These are phyloP conservation scores for Suillus placidus DNA, from an alignment of 768 basidiomycete species.

Conservation along the genomic window DNA sequence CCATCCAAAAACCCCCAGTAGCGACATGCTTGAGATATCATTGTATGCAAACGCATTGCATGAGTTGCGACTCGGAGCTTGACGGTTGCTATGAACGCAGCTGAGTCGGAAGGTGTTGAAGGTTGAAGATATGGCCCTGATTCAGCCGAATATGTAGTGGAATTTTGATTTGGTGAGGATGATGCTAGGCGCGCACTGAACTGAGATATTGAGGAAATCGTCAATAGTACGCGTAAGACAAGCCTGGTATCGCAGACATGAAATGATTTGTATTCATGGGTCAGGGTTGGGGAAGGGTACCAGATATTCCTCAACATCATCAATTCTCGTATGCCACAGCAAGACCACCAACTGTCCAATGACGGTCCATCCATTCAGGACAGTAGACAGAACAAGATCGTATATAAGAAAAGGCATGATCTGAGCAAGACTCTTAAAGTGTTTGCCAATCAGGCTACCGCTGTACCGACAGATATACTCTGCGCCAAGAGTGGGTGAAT, in stretches of 20 bases:
- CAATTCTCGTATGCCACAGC: slow-evolving; percentile 47
- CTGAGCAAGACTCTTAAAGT: no score
- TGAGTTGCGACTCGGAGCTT: slow-evolving; percentile 32
- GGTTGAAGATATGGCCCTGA: slow-evolving; percentile 32
- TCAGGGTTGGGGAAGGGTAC: slow-evolving; percentile 16
- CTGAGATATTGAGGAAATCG: slow-evolving; percentile 17
- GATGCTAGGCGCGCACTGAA: slow-evolving; percentile 28
- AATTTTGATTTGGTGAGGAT: slow-evolving; percentile 35
- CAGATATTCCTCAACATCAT: slow-evolving; percentile 38
- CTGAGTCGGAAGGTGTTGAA: slow-evolving; percentile 26
- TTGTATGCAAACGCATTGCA: slow-evolving; percentile 16
- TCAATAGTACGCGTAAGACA: slow-evolving; percentile 23
- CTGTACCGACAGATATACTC: no score
- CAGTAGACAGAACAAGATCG: slow-evolving; percentile 29
- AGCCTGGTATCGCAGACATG: slow-evolving; percentile 9
- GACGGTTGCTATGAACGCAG: slow-evolving; percentile 32
- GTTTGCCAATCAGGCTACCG: no score
- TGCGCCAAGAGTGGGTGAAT: no score
- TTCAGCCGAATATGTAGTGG: slow-evolving; percentile 28
- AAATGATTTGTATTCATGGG: background rate
- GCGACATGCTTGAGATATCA: slow-evolving; percentile 22
- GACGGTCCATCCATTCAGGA: slow-evolving; percentile 34
- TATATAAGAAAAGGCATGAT: slow-evolving; percentile 30
- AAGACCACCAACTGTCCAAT: slow-evolving; percentile 39
- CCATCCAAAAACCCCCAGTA: slow-evolving; percentile 18